phyloP scores from a whole-genome alignment of 1,284 basidiomycete species.

The Coriolopsis trogii region DNA sequence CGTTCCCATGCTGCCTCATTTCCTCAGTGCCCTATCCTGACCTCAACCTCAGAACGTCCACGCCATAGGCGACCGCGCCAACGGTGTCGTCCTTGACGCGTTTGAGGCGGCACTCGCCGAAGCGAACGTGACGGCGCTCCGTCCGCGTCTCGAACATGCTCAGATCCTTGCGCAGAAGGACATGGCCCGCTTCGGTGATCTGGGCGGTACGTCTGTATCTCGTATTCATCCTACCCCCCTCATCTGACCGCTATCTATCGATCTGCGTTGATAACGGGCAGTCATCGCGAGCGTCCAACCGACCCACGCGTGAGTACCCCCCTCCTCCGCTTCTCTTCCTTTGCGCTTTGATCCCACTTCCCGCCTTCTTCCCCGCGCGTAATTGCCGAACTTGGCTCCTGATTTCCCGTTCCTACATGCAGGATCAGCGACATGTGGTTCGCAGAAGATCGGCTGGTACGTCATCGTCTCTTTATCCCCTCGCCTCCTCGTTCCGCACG shows the following conservation, averaged over 20 bases:
- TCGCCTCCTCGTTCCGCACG: not conserved
- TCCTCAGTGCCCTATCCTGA: not conserved
- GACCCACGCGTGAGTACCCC: conserved; percentile 74
- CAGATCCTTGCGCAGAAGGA: conserved; percentile 81
- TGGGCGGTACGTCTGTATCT: conserved; percentile 70
- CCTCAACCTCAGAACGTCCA: conserved; percentile 70
- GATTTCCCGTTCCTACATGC: not conserved
- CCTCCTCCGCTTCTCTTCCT: not conserved
- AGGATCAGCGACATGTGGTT: conserved; percentile 91
- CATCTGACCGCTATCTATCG: conserved; percentile 7
- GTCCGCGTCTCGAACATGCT: conserved; percentile 89
- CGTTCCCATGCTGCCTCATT: not conserved
- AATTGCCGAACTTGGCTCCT: no score
- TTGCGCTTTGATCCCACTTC: no score
- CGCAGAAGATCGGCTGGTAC: conserved; percentile 77
- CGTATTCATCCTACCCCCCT: conserved; percentile 1
- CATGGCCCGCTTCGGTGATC: conserved; percentile 70
- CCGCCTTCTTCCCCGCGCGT: no score
- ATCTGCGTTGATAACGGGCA: conserved; percentile 29
- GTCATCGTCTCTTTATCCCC: conserved; percentile 23
- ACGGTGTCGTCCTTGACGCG: conserved; percentile 80
- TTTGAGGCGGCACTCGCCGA: conserved; percentile 72
- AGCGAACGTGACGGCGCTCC: conserved; percentile 60
- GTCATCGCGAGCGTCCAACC: conserved; percentile 86
- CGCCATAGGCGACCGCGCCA: conserved; percentile 91